phyloP scores from a whole-genome alignment of 257 asterid species.

The Verbena officinalis region DNA sequence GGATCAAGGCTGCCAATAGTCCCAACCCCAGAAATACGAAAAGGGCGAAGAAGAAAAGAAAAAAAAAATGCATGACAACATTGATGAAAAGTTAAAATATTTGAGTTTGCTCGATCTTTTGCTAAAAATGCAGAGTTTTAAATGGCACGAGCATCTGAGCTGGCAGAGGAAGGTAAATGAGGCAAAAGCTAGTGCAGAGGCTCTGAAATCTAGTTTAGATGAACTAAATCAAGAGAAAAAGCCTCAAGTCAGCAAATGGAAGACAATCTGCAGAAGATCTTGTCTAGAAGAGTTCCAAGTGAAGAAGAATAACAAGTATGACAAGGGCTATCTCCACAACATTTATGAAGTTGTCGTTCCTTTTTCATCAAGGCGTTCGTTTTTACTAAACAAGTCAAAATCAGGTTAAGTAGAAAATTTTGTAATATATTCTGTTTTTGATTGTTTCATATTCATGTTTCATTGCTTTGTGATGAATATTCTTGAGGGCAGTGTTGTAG shows the following conservation, averaged over 20 bases:
- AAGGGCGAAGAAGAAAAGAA: background rate
- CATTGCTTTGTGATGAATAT: constrained; percentile 9
- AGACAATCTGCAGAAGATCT: constrained; percentile 71
- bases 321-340: constrained; percentile 68
- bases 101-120: constrained; percentile 3
- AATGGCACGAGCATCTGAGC: constrained; percentile 86
- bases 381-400: constrained; percentile 58
- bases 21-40: no score
- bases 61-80: background rate
- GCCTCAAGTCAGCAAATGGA: constrained; percentile 78
- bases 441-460: constrained; percentile 24
- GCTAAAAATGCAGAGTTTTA: constrained; percentile 68
- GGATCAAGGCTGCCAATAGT: no score
- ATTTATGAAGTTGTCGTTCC: constrained; percentile 66
- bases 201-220: constrained; percentile 72
- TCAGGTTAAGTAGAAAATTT: constrained; percentile 43
- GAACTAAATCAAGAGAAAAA: constrained; percentile 57
- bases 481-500: background rate
- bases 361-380: constrained; percentile 68
- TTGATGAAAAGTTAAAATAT: background rate
- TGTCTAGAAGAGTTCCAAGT: constrained; percentile 64
- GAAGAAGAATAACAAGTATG: constrained; percentile 69
- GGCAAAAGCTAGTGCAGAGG: constrained; percentile 88
- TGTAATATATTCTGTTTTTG: constrained; percentile 2
- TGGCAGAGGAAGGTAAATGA: constrained; percentile 84